Evolutionary conservation across 2,329 filamentous ascomycete genomes (phyloP).

Genomic region (Aureobasidium sp.): DNA sequence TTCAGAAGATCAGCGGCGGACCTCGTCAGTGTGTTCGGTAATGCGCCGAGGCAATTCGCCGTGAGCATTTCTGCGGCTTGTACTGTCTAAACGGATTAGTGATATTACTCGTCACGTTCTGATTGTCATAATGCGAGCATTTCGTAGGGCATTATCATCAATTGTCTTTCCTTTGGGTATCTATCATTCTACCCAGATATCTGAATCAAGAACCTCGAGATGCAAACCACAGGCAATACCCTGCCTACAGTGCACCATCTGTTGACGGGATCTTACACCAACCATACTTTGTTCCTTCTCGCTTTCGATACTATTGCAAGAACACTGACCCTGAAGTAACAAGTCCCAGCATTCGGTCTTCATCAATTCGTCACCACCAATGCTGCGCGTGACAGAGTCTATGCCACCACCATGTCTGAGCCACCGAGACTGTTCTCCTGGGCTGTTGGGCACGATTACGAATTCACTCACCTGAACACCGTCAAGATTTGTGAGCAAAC

Average conservation of each 20-base stretch:
- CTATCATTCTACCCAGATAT: too few species aligned
- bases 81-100: too few species aligned
- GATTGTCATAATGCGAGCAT: too few species aligned
- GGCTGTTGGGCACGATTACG: neutral
- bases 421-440: neutral
- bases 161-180: too few species aligned
- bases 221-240: neutral
- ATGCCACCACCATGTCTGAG: neutral
- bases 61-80: too few species aligned
- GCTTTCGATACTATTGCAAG: neutral
- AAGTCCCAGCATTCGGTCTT: neutral
- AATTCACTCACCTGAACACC: neutral
- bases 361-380: neutral
- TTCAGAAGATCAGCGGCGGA: too few species aligned
- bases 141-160: too few species aligned
- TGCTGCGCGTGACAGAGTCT: neutral
- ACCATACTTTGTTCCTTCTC: neutral
- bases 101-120: too few species aligned
- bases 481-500: neutral
- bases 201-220: too few species aligned
- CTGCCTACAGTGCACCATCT: neutral
- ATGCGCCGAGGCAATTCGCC: too few species aligned
- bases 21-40: too few species aligned
- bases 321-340: neutral
- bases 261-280: neutral